A percentile compares a stretch with the other conserved stretches of the same genome.
phyloP scores from a whole-genome alignment of 805 yeast genomes.

The Candida alai region DNA sequence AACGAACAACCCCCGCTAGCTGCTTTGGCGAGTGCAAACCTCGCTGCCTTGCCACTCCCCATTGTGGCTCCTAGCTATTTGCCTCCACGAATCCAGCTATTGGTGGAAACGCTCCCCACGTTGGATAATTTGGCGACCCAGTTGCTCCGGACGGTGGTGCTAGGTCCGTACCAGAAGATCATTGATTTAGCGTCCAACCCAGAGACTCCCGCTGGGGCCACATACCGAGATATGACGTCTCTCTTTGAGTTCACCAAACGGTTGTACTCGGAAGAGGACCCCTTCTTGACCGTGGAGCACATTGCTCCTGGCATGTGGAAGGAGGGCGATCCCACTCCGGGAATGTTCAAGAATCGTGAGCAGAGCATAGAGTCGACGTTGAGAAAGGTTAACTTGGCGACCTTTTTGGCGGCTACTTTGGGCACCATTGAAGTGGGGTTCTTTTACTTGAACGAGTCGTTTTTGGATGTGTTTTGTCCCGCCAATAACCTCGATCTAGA shows the following conservation, averaged over 20 bases:
- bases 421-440: conserved; percentile 87
- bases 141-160: conserved; percentile 64
- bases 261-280: conserved; percentile 66
- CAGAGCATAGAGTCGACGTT: conserved; percentile 61
- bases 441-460: conserved; percentile 77
- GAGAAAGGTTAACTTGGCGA: conserved; percentile 82
- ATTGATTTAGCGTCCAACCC: conserved; percentile 64
- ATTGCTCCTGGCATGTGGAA: conserved; percentile 72
- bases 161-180: conserved; percentile 73
- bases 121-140: conserved; percentile 83
- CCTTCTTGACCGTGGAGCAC: conserved; percentile 66
- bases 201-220: conserved; percentile 63
- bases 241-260: conserved; percentile 74
- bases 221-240: conserved; percentile 64
- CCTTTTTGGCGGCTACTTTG: conserved; percentile 81
- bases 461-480: conserved; percentile 85
- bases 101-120: conserved; percentile 67
- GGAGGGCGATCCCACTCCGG: conserved; percentile 55
- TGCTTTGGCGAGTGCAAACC: conserved; percentile 41
- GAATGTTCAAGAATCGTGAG: conserved; percentile 55
- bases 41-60: conserved; percentile 58
- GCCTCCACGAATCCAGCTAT: conserved; percentile 59
- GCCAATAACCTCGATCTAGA: conserved; percentile 52
- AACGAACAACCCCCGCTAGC: conserved; percentile 36
- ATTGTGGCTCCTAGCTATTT: conserved; percentile 53